A percentile compares a stretch with the other conserved stretches of the same genome.
Evolutionary conservation across 257 asterid species (phyloP).

Genomic region (Nemophila menziesii): DNA sequence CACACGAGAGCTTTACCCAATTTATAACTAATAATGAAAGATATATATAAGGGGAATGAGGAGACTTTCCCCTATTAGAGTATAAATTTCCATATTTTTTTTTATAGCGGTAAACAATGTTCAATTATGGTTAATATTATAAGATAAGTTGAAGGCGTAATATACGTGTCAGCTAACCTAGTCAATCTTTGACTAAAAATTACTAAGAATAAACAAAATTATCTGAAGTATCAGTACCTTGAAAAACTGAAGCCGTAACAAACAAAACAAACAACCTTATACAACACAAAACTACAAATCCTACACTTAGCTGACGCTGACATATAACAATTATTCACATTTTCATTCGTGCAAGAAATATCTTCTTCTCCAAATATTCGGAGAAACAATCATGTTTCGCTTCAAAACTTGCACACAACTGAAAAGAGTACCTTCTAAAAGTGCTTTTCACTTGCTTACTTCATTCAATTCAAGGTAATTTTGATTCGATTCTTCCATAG

Average conservation of each 20-base stretch:
- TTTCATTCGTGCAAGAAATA: background rate
- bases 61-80: too few species aligned
- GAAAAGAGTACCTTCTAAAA: constrained; percentile 20
- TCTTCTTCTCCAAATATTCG: background rate
- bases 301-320: constrained; percentile 2
- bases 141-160: too few species aligned
- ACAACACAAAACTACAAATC: too few species aligned
- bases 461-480: constrained; percentile 29
- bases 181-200: too few species aligned
- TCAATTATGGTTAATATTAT: too few species aligned
- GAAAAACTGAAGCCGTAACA: background rate
- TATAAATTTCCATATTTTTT: too few species aligned
- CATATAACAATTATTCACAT: background rate
- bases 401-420: constrained; percentile 26
- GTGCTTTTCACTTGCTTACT: constrained; percentile 14
- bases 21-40: too few species aligned
- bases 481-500: background rate
- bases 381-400: constrained; percentile 26
- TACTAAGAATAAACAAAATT: background rate
- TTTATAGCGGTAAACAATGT: too few species aligned
- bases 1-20: too few species aligned
- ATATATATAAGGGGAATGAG: too few species aligned
- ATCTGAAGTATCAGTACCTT: constrained; percentile 1
- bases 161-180: too few species aligned
- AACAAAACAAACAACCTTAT: background rate